phyloP scores from a whole-genome alignment of 768 basidiomycete species.

The Pholiota conissans region DNA sequence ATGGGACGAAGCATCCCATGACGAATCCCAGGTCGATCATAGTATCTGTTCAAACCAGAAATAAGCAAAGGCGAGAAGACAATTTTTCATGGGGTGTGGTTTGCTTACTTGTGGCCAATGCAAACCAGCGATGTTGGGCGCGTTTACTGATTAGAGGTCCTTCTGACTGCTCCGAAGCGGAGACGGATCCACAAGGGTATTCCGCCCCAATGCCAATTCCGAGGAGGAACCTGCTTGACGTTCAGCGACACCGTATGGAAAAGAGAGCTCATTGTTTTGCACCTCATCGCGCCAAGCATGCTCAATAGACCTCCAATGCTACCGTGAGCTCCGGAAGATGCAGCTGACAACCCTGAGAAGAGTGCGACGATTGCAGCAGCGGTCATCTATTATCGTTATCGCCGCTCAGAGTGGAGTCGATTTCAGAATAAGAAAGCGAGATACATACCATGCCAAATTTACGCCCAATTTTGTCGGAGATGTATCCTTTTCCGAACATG shows the following conservation, averaged over 20 bases:
- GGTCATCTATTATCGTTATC: slow-evolving; percentile 46
- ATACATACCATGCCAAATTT: slow-evolving; percentile 86
- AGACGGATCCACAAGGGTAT: slow-evolving; percentile 89
- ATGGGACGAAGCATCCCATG: slow-evolving; percentile 74
- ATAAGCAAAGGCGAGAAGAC: too few relatives aligned
- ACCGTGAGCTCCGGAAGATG: slow-evolving; percentile 75
- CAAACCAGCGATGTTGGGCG: slow-evolving; percentile 84
- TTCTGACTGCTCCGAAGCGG: slow-evolving; percentile 89
- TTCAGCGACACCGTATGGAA: neutral
- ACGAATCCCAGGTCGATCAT: slow-evolving; percentile 91
- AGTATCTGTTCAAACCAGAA: slow-evolving; percentile 55
- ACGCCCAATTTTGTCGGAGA: slow-evolving; percentile 84
- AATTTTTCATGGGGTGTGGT: too few relatives aligned
- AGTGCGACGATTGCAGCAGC: slow-evolving; percentile 83
- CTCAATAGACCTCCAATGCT: slow-evolving; percentile 69
- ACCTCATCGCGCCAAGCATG: slow-evolving; percentile 83
- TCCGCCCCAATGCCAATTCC: slow-evolving; percentile 89
- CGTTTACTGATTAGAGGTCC: slow-evolving; percentile 75
- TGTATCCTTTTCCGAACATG: slow-evolving; percentile 41
- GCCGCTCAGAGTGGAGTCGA: neutral
- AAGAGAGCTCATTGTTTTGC: slow-evolving; percentile 11
- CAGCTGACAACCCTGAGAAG: slow-evolving; percentile 83
- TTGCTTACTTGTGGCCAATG: slow-evolving; percentile 79
- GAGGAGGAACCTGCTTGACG: slow-evolving; percentile 65
- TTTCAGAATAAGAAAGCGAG: too few relatives aligned